Evolutionary conservation across 305 asterid species (phyloP), one percentile per base, ranked within the genome.

Genomic region (Caryopteris hybrid): DNA sequence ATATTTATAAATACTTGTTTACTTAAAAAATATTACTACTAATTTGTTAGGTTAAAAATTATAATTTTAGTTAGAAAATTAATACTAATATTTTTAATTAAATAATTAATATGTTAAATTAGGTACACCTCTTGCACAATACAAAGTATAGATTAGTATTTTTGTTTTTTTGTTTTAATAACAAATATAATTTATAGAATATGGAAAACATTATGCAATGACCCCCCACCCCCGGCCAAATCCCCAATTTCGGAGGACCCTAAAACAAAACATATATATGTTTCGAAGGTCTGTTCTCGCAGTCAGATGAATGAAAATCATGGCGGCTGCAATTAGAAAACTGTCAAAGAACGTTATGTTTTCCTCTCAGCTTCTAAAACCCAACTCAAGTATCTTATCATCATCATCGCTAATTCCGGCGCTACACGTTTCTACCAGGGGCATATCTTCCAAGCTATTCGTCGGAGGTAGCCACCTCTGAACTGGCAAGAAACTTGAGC

Each of bases 381-480:
- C 80, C 56, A 62, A 9, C 36, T 55, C 71, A 36, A 33, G 9
- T n/a, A 36, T 59, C 45, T 39, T 60, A 0, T 46, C 70, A 20
- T 64, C 83, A 6, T 60, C 84, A 3, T 62, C 81, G 3, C 47
- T 73, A 46, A 17, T 66, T 22, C 73, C 93, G n/a, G 34, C 80
- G n/a, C 21, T 77, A 72, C 71, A 78, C 55, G 72, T 83, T 72
- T 79, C 88, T 57, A 77, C 76, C 39, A 81, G 95, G 76, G 93
- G 93, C 77, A 77, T 91, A 54, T 88, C 91, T 61, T 82, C 91
- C 46, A 91, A 87, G 89, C 91, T 91, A 69, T 91, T 88, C 59
- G 79, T 91, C 64, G 97, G 95, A 80, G 97, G 97, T 91, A 69
- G 11, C 48, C 68, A 0, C 53, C 45, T 62, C 14, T 0, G 17